Evolutionary conservation across 2,329 filamentous ascomycete species (phyloP).

Genomic region (Fusarium veterinarium): DNA sequence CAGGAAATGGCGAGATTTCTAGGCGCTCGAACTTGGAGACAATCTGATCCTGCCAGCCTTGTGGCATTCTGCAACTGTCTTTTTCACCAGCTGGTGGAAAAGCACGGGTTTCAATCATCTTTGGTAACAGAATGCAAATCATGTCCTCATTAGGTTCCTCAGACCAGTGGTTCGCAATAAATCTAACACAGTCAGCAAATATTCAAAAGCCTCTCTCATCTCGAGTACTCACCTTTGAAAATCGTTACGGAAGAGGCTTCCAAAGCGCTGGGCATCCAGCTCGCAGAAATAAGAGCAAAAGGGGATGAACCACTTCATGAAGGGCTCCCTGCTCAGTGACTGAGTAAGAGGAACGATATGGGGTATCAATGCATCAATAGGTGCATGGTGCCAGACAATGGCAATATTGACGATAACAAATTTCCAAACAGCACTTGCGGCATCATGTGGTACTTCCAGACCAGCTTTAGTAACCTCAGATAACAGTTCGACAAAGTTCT

Average conservation of each 20-base stretch:
- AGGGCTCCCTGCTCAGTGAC: conserved; percentile 70
- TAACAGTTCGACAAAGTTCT: conserved; percentile 65
- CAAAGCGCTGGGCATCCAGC: conserved; percentile 79
- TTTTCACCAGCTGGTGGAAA: conserved; percentile 65
- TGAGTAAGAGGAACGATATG: conserved; percentile 74
- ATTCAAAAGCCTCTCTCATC: conserved; percentile 18
- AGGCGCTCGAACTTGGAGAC: conserved; percentile 75
- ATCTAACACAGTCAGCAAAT: conserved; percentile 62
- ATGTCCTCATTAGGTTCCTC: conserved; percentile 73
- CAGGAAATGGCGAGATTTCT: conserved; percentile 72
- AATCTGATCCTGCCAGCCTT: conserved; percentile 79
- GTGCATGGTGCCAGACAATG: conserved; percentile 78
- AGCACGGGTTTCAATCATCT: conserved; percentile 67
- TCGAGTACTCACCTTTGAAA: conserved; percentile 76
- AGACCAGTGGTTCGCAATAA: conserved; percentile 80
- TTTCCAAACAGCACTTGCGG: conserved; percentile 64
- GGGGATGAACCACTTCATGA: conserved; percentile 80
- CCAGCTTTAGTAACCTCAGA: conserved; percentile 57
- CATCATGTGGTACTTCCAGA: conserved; percentile 49
- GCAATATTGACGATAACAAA: conserved; percentile 68
- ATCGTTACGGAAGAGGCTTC: conserved; percentile 79
- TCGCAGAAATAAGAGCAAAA: conserved; percentile 88
- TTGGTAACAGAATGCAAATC: conserved; percentile 75
- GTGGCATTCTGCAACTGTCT: conserved; percentile 68
- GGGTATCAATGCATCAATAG: conserved; percentile 82